These are phyloP conservation scores for Auriscalpium orientale DNA, from an alignment of 768 basidiomycete genomes.

Conservation along the genomic window DNA sequence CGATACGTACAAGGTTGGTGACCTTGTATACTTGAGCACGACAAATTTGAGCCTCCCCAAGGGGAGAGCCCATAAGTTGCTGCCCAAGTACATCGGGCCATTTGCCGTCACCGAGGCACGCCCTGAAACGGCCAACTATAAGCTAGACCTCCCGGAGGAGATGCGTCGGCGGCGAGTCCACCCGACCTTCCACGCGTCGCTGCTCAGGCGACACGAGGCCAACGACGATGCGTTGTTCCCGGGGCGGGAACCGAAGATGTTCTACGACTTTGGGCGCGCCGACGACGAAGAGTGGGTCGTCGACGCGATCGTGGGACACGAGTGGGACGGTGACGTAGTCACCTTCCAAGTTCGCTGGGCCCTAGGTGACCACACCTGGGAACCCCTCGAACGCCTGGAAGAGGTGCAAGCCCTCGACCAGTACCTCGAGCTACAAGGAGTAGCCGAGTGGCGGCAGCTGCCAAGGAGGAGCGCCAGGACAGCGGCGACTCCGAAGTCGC, in stretches of 20 bases:
- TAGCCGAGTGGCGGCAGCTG: neutral
- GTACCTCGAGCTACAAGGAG: neutral
- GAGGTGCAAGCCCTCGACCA: neutral
- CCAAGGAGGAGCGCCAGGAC: neutral
- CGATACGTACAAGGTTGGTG: neutral
- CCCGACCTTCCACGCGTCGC: neutral
- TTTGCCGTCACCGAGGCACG: neutral
- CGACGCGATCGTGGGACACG: neutral
- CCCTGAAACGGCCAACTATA: neutral
- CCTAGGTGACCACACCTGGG: neutral
- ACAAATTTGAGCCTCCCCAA: neutral
- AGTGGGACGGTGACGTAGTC: neutral
- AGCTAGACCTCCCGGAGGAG: neutral
- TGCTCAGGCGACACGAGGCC: neutral
- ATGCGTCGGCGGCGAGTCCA: neutral
- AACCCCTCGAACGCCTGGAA: neutral
- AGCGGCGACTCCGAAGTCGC: neutral
- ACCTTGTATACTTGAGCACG: neutral
- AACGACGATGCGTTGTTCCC: neutral
- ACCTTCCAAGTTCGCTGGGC: neutral
- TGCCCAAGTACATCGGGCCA: neutral
- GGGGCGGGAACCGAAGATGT: neutral
- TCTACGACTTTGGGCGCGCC: neutral
- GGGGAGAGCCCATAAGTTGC: neutral
- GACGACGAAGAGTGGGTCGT: neutral